Evolutionary conservation across 208 protist species (phyloP).

Genomic region (Leishmania tropica): DNA sequence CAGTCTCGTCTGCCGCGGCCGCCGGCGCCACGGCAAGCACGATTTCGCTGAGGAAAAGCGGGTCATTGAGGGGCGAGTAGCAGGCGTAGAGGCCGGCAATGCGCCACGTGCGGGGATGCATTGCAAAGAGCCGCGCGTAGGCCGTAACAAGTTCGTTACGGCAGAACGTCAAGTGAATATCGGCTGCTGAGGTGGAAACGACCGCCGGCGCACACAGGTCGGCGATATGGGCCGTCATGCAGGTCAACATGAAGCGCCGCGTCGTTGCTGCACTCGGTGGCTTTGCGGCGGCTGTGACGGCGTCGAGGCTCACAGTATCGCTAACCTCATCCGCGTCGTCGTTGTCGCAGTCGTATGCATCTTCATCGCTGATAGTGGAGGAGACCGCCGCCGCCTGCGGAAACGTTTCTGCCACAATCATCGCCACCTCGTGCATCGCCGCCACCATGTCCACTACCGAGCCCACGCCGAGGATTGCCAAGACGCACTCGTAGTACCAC

Average conservation of each 20-base stretch:
- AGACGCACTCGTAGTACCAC: slow-evolving; percentile 57
- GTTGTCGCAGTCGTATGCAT: slow-evolving; percentile 3
- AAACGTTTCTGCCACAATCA: not conserved
- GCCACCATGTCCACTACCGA: slow-evolving; percentile 48
- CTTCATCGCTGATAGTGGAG: not conserved
- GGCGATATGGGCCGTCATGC: slow-evolving; percentile 80
- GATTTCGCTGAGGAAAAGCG: slow-evolving; percentile 45
- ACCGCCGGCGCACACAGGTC: slow-evolving; percentile 68
- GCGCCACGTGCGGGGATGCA: slow-evolving; percentile 55
- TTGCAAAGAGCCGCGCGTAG: slow-evolving; percentile 57
- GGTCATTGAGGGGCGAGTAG: slow-evolving; percentile 78
- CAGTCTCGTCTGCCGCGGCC: slow-evolving; percentile 41
- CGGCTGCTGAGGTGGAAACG: slow-evolving; percentile 27
- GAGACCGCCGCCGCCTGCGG: not conserved
- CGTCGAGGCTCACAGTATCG: slow-evolving; percentile 25
- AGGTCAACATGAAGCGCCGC: slow-evolving; percentile 51
- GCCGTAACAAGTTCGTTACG: slow-evolving; percentile 59
- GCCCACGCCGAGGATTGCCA: slow-evolving; percentile 36
- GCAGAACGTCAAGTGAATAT: slow-evolving; percentile 57
- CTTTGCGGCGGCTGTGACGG: not conserved
- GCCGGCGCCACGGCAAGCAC: slow-evolving; percentile 27
- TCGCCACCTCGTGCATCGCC: slow-evolving; percentile 28
- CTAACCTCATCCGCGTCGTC: slow-evolving; percentile 26
- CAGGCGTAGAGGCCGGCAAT: slow-evolving; percentile 62
- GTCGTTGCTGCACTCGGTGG: not conserved